Evolutionary conservation across 225 moss, liverwort and hornwort species (phyloP).

Genomic region (Thuidium tamariscinum): DNA sequence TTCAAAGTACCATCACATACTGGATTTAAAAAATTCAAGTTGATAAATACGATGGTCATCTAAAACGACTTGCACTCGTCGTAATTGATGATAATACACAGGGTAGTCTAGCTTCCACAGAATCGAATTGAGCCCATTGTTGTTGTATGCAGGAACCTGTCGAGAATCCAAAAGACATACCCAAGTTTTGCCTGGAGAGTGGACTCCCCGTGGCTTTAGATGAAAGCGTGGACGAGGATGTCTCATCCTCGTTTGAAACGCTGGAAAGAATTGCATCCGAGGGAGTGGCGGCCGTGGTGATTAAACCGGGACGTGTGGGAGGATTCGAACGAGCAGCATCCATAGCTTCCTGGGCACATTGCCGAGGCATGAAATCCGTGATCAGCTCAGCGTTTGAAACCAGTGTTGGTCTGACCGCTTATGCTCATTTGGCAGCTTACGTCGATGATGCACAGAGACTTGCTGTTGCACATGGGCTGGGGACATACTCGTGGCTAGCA

Average conservation of each 20-base stretch:
- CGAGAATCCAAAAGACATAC: conserved; percentile 42
- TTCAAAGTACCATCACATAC: not conserved
- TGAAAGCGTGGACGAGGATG: conserved; percentile 81
- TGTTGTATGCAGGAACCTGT: conserved; percentile 62
- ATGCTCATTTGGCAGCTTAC: conserved; percentile 71
- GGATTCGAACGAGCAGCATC: conserved; percentile 75
- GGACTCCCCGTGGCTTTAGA: conserved; percentile 79
- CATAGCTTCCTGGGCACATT: conserved; percentile 63
- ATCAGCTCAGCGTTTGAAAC: conserved; percentile 95
- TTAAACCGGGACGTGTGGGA: conserved; percentile 87
- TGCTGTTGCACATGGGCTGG: conserved; percentile 69
- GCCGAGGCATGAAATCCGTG: conserved; percentile 50
- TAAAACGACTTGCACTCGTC: not conserved
- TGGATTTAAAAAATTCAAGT: not conserved
- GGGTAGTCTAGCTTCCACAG: not conserved
- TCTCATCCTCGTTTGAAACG: conserved; percentile 16
- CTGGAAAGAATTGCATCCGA: conserved; percentile 40
- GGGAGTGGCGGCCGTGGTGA: conserved; percentile 70
- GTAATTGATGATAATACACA: not conserved
- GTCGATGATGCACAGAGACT: conserved; percentile 30
- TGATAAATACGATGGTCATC: not conserved
- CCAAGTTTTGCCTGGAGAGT: conserved; percentile 63
- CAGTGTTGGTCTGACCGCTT: conserved; percentile 55
- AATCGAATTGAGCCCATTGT: not conserved
- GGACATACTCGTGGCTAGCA: conserved; percentile 74